A percentile compares a stretch with the other conserved stretches of the same genome.
Evolutionary conservation across 2,329 filamentous ascomycete genomes (phyloP).

Genomic region (Colletotrichum nymphaeae): DNA sequence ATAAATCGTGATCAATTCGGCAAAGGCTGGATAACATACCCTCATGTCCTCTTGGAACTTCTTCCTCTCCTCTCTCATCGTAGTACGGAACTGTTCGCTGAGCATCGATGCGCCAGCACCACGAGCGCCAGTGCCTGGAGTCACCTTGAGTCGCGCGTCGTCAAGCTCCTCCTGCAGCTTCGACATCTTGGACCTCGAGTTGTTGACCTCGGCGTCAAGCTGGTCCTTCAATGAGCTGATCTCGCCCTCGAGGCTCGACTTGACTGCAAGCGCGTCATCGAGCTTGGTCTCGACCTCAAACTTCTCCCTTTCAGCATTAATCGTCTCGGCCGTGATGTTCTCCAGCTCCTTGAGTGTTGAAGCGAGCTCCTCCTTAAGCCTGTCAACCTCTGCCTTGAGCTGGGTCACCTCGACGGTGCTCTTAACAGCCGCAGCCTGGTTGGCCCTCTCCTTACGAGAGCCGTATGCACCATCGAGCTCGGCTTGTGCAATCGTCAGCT

Average conservation of each 20-base stretch:
- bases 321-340: slow-evolving; percentile 63
- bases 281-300: slow-evolving; percentile 56
- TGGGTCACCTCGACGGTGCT: slow-evolving; percentile 57
- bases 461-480: slow-evolving; percentile 73
- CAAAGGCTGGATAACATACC: slow-evolving; percentile 47
- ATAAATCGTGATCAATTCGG: not conserved
- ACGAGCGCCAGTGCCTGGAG: slow-evolving; percentile 44
- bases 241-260: slow-evolving; percentile 52
- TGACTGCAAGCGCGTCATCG: slow-evolving; percentile 51
- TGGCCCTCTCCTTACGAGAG: slow-evolving; percentile 67
- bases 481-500: slow-evolving; percentile 69
- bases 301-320: slow-evolving; percentile 63
- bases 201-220: slow-evolving; percentile 55
- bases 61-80: slow-evolving; percentile 68
- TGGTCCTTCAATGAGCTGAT: slow-evolving; percentile 48
- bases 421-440: slow-evolving; percentile 67
- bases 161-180: slow-evolving; percentile 65
- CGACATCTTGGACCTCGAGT: slow-evolving; percentile 48
- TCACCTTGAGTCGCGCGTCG: slow-evolving; percentile 58
- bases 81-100: slow-evolving; percentile 66
- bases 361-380: slow-evolving; percentile 62
- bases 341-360: slow-evolving; percentile 64
- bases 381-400: slow-evolving; percentile 60
- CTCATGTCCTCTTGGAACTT: slow-evolving; percentile 66
- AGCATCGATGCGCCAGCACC: slow-evolving; percentile 62